Conservation (phyloP, 2,329 filamentous ascomycete genomes). For the Curvularia eragrostidis region DNA sequence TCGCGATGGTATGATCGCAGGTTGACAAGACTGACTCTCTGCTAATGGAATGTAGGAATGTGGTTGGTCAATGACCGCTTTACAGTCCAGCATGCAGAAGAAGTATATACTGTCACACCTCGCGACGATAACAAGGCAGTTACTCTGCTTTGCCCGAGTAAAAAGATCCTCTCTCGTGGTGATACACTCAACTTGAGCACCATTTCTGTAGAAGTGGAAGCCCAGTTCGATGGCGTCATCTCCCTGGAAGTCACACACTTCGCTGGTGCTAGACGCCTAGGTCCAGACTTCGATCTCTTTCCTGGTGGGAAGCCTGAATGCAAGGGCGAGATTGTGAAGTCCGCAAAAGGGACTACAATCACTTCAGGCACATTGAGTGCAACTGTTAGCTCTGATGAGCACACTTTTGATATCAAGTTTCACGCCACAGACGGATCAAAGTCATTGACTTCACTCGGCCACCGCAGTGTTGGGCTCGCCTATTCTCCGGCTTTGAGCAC, state of each 20-base stretch:
- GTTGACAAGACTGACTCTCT: not conserved
- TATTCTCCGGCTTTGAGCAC: conserved; percentile 62
- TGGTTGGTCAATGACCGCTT: conserved; percentile 69
- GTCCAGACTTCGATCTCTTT: conserved; percentile 66
- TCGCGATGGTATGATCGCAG: conserved; percentile 59
- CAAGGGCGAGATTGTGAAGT: conserved; percentile 50
- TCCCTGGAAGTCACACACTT: conserved; percentile 67
- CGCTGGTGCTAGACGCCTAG: conserved; percentile 59
- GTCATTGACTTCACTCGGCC: conserved; percentile 61
- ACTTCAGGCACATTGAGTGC: conserved; percentile 61
- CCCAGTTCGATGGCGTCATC: conserved; percentile 65
- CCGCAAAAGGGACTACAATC: conserved; percentile 56
- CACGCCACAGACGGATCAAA: conserved; percentile 59
- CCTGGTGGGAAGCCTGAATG: conserved; percentile 57
- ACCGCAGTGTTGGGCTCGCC: conserved; percentile 64
- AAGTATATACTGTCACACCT: conserved; percentile 62
- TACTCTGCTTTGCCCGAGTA: conserved; percentile 64
- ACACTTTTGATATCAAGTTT: conserved; percentile 64
- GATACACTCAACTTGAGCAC: conserved; percentile 65
- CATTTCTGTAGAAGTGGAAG: conserved; percentile 63
- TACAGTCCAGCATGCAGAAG: conserved; percentile 69
- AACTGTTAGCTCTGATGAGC: conserved; percentile 57
- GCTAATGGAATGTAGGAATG: conserved; percentile 56
- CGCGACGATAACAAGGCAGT: conserved; percentile 57
- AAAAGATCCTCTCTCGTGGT: conserved; percentile 61